Base-by-base conservation (phyloP, 345 rosid species). In the Rubroshorea leprosula region DNA sequence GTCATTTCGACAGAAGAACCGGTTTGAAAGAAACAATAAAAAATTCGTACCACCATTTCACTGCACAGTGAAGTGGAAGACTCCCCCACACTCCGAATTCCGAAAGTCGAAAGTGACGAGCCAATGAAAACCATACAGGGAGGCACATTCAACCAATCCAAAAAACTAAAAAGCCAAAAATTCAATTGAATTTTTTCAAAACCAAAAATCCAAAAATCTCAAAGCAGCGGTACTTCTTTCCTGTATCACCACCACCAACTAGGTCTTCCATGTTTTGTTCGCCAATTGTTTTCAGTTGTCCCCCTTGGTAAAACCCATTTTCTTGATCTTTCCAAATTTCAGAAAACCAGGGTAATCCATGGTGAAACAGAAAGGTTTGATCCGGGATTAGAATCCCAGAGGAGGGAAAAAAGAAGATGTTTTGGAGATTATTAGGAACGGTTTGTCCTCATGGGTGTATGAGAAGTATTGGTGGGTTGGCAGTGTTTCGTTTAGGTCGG, bases 101-200 rank as follows among this genome's bases (percentile, higher is more conserved):
- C 29, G 15, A 52, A 35, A 62, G 71, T 31, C 68, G 67, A 75
- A 68, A 73, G 73, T 51, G 78, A 80, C 72, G 68, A 69, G 23
- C 80, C 81, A 74, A 78, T 71, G 67, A 68, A 49, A 76, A 64
- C 24, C 17, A 20, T 23, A 51, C 57, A 18, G 51, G 43, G 46
- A 27, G 26, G 23, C 56, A 35, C 17, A 23, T 51, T 25, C 48
- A 44, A 49, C 54, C 29, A 24, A 49, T 27, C 46, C 67, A 54
- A 49, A 55, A 58, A 19, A 2, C 21, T n/a, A 19, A 27, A 26
- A 45, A 31, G 16, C 47, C 52, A 31, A 64, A n/a, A n/a, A 57
- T 24, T 35, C 10, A 60, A 25, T 26, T 18, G 21, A 46, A 47
- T 17, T 49, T n/a, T n/a, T n/a, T n/a, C n/a, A n/a, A n/a, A n/a